Percentiles rank a stretch among this genome's conserved stretches.
Conservation (phyloP, 179 eudicot genomes). For the Beta lomatogona region DNA sequence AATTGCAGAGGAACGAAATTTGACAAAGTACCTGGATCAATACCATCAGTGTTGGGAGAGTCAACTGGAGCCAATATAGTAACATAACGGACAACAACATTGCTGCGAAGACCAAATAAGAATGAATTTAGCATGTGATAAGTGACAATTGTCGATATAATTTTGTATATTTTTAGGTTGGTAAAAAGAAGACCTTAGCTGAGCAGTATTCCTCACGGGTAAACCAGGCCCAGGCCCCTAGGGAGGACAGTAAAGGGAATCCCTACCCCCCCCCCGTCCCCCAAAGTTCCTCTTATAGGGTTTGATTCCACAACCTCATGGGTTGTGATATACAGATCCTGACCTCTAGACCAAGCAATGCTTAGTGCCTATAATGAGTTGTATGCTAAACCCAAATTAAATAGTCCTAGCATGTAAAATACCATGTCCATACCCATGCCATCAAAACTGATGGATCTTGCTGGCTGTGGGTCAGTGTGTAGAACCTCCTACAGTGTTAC, state of each 20-base stretch:
- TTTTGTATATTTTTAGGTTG: no score
- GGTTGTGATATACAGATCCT: no score
- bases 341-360: no score
- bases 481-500: neutral
- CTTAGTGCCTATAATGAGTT: neutral
- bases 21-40: slow-evolving; percentile 81
- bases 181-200: no score
- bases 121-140: slow-evolving; percentile 11
- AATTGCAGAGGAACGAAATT: neutral
- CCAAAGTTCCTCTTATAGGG: no score
- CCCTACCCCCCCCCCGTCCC: no score
- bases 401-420: neutral
- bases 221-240: no score
- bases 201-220: no score
- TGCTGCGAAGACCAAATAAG: slow-evolving; percentile 47
- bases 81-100: slow-evolving; percentile 71
- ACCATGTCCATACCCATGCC: neutral
- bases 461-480: neutral
- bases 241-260: no score
- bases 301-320: no score
- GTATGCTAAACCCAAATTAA: neutral
- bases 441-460: neutral
- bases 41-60: slow-evolving; percentile 96
- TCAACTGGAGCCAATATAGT: slow-evolving; percentile 84
- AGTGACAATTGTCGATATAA: neutral